These are phyloP conservation scores for Prunus davidiana DNA, from an alignment of 306 rosid species.

Conservation along the genomic window DNA sequence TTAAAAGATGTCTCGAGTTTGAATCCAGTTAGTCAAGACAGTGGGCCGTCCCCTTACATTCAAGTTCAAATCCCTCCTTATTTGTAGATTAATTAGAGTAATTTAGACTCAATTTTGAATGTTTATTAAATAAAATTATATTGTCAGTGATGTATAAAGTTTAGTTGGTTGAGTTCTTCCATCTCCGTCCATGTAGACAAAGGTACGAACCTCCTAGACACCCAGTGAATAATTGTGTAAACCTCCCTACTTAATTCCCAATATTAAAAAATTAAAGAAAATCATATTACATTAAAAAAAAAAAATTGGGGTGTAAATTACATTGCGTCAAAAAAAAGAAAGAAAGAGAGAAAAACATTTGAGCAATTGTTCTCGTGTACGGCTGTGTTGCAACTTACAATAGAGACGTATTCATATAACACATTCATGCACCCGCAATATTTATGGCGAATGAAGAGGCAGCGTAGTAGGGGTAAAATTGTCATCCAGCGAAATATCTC, in stretches of 20 bases:
- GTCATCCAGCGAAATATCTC: background rate
- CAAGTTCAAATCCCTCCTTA: too few species aligned
- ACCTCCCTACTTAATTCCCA: rapidly evolving
- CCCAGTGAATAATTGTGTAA: too few species aligned
- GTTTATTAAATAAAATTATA: too few species aligned
- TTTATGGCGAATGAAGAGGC: constrained; percentile 4
- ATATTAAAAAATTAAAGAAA: too few species aligned
- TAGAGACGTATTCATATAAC: constrained; percentile 6
- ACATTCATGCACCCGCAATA: background rate
- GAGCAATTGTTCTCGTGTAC: constrained; percentile 26
- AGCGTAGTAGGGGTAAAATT: constrained; percentile 3
- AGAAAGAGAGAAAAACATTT: background rate
- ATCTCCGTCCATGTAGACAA: rapidly evolving
- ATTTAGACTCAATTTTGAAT: too few species aligned
- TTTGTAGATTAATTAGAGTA: too few species aligned
- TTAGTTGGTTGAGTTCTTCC: too few species aligned
- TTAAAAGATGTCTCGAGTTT: too few species aligned
- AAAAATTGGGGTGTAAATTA: background rate
- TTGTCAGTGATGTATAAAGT: too few species aligned
- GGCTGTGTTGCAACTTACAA: constrained; percentile 7
- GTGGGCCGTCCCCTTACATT: rapidly evolving
- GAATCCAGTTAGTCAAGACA: too few species aligned
- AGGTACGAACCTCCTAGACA: too few species aligned
- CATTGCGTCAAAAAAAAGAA: background rate
- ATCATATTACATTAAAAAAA: background rate